Evolutionary conservation across 2,329 filamentous ascomycete genomes (phyloP), one percentile per base, ranked within the genome.

Genomic region (Fusarium sp.): DNA sequence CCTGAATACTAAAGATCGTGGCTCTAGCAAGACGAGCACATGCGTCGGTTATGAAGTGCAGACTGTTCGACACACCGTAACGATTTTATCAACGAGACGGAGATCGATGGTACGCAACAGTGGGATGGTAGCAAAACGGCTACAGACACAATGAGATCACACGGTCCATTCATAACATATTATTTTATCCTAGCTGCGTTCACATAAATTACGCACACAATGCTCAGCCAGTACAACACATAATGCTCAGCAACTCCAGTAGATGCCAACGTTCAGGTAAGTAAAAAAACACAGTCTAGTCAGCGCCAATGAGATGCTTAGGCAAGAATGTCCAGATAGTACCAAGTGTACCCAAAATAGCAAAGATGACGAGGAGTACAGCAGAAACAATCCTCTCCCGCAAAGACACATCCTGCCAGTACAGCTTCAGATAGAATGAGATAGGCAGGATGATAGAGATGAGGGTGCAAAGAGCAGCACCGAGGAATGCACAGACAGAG

Each of bases 381-480:
- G 89, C 94, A 74, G 91, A 90, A 46, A 92, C 71, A 7, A 88
- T 78, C 74, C 88, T 90, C 80, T 97, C 93, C 24, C 78, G 77
- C 2, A 79, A 71, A 2, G 84, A 82, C 47, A 98, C 88, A 65
- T 95, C 90, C 52, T 89, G 86, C 48, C 90, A 89, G 78, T 97
- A 98, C 2, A 98, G 88, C 81, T 94, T 97, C 60, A 98, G 82
- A 77, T 98, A 94, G 77, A 99, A 98, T 7, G 90, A 87, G 32
- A 97, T 83, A 1, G 95, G 96, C 53, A 99, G 79, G 20, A 97
- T 94, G 71, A 98, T 90, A 81, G 95, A 98, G 71, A 98, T 97
- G 20, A 93, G 93, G 75, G 97, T 97, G 81, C 95, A 98, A 18
- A 97, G 86, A 6, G 94, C 92, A 41, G 92, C 93, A 14, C 96